Evolutionary conservation across 2,329 filamentous ascomycete species (phyloP).

Genomic region (Aotearoamyces nothofagi): DNA sequence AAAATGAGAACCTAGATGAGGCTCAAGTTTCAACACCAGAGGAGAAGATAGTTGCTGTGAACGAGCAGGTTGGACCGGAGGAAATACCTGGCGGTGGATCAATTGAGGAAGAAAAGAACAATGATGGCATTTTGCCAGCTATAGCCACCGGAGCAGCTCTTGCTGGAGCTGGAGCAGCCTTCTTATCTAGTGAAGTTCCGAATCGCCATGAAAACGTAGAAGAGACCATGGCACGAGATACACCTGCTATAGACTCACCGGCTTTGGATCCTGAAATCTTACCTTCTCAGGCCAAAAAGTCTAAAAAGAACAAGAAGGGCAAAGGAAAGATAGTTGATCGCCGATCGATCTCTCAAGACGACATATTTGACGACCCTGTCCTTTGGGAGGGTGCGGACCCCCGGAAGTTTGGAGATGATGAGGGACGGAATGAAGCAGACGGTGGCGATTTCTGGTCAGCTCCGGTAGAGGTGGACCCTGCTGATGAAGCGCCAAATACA

Average conservation of each 20-base stretch:
- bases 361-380: slow-evolving; percentile 28
- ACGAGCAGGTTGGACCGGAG: too few relatives aligned
- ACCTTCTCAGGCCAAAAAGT: slow-evolving; percentile 19
- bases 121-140: too few relatives aligned
- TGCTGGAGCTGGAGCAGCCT: slow-evolving; percentile 7
- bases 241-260: too few relatives aligned
- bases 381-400: slow-evolving; percentile 29
- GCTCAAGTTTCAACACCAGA: too few relatives aligned
- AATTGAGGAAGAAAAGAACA: slow-evolving; percentile 13
- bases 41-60: too few relatives aligned
- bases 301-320: slow-evolving; percentile 23
- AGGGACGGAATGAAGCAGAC: background rate
- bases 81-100: too few relatives aligned
- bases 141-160: too few relatives aligned
- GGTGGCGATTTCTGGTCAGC: background rate
- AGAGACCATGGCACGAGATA: too few relatives aligned
- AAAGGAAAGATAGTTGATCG: slow-evolving; percentile 26
- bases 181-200: slow-evolving; percentile 9
- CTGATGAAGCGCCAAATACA: background rate
- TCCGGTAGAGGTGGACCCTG: background rate
- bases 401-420: slow-evolving; percentile 15
- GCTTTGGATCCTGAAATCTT: too few relatives aligned
- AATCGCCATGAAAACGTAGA: slow-evolving; percentile 3
- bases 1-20: too few relatives aligned
- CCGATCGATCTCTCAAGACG: slow-evolving; percentile 23